Evolutionary conservation across 2,329 filamentous ascomycete genomes (phyloP), one percentile per base, ranked within the genome.

Genomic region (Thielaviopsis ethacetica): DNA sequence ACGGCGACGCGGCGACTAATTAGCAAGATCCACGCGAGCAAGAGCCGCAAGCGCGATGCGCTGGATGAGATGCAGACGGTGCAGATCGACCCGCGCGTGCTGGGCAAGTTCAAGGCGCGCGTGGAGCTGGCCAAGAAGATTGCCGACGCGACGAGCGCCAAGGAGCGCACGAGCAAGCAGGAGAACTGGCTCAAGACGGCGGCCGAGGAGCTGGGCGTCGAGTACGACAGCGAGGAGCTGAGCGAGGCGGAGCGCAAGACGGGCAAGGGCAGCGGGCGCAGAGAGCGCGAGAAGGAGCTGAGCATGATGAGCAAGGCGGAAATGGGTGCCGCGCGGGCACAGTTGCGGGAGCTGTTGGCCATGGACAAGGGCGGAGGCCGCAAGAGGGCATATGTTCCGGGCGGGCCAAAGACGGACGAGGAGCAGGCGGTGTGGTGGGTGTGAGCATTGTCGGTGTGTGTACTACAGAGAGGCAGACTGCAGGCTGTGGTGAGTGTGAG

Each of bases 171-270:
- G 10, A 82, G 81, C 59, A 85, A 86, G 66, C 88, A 95, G 65
- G 88, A 95, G 64, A 82, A 88, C 59, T 93, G 91, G 83, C 75
- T 97, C 65, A 82, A 82, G 51, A 81, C 81, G 54, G 91, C 90
- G 0, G 93, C 93, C 0, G 90, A 96, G 60, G 91, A 97, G 63
- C 76, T 98, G 0, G 93, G 93, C 0, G 88, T 97, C 0, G 91
- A 96, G 57, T 95, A 95, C 68, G 90, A 97, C 67, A 86, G 83
- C 62, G 90, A 95, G 41, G 89, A 94, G 53, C 85, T 95, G 62
- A 86, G 86, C 63, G 89, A 93, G 38, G 86, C 89, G 50, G 84
- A 90, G 60, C 84, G 83, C 64, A 71, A 77, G 47, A 79, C 80
- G 54, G 85, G 86, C 0, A 77, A 88, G 41, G 89, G 89, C 7